Evolutionary conservation across 2,329 filamentous ascomycete genomes (phyloP).

Genomic region (Alternaria longipes): DNA sequence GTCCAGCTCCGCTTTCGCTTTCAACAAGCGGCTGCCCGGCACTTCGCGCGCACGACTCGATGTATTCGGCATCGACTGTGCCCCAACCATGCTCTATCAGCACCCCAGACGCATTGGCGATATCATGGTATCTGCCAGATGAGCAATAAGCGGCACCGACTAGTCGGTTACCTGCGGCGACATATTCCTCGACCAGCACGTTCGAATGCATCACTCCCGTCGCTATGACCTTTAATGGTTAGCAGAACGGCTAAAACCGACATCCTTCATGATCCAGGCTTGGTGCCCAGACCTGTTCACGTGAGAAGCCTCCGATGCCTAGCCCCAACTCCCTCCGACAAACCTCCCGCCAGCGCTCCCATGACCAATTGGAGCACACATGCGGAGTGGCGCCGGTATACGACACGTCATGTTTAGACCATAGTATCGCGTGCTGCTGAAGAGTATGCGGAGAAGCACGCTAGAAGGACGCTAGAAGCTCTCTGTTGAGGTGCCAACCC

Average conservation of each 20-base stretch:
- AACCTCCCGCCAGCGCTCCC: conserved; percentile 19
- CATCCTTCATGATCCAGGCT: neutral
- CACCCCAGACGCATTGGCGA: conserved; percentile 1
- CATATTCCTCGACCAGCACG: neutral
- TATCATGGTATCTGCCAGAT: neutral
- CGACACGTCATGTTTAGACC: conserved; percentile 8
- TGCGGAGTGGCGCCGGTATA: conserved; percentile 4
- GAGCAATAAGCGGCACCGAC: neutral
- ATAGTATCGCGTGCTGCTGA: neutral
- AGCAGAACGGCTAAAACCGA: conserved; percentile 3
- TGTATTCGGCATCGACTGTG: neutral
- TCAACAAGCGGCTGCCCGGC: neutral
- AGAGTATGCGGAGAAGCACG: conserved; percentile 28
- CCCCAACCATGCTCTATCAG: neutral
- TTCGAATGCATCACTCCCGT: conserved; percentile 4
- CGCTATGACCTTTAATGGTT: neutral
- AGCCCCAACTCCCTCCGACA: conserved; percentile 19
- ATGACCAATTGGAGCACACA: conserved; percentile 4
- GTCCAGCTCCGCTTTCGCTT: neutral
- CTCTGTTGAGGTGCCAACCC: conserved; percentile 22
- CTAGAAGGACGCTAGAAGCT: conserved; percentile 36
- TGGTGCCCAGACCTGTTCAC: conserved; percentile 10
- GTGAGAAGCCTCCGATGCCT: conserved; percentile 2
- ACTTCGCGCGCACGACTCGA: neutral
- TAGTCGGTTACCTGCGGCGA: neutral